Percentiles rank a stretch among this genome's conserved stretches.
phyloP scores from a whole-genome alignment of 352 stramenopile genomes.

The Phytopythium ostracodes region DNA sequence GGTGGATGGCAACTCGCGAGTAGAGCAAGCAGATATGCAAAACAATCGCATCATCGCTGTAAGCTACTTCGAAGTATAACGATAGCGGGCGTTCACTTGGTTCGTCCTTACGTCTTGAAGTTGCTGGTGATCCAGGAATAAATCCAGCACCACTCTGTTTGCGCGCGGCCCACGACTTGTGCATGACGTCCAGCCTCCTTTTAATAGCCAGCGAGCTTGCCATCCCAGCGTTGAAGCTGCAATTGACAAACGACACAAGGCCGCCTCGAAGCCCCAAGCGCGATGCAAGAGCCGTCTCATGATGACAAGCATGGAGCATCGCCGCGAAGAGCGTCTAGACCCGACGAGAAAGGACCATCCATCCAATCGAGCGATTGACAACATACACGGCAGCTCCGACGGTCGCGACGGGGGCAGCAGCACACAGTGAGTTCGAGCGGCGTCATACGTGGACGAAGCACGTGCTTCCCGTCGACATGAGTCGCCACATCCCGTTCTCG shows the following conservation, averaged over 20 bases:
- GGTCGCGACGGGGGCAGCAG: neutral
- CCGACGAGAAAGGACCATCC: neutral
- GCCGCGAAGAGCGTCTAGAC: neutral
- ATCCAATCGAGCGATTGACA: neutral
- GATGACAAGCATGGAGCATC: neutral
- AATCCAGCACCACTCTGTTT: neutral
- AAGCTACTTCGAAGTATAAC: too few relatives aligned
- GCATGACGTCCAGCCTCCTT: neutral
- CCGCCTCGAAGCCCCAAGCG: neutral
- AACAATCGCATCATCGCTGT: neutral
- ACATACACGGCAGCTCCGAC: neutral
- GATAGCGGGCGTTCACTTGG: too few relatives aligned
- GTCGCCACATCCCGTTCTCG: conserved; percentile 2
- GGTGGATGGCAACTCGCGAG: too few relatives aligned
- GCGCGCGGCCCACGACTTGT: too few relatives aligned
- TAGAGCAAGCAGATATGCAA: neutral
- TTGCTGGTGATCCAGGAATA: neutral
- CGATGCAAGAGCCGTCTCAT: neutral
- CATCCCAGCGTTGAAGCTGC: neutral
- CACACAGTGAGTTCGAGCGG: neutral
- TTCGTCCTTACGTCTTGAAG: neutral
- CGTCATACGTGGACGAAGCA: neutral
- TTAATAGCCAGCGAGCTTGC: neutral
- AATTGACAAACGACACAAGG: neutral
- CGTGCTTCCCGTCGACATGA: conserved; percentile 2